A percentile compares a stretch with the other conserved stretches of the same genome.
phyloP scores from a whole-genome alignment of 2,329 filamentous ascomycete species.

The Penicillium capsulatum region DNA sequence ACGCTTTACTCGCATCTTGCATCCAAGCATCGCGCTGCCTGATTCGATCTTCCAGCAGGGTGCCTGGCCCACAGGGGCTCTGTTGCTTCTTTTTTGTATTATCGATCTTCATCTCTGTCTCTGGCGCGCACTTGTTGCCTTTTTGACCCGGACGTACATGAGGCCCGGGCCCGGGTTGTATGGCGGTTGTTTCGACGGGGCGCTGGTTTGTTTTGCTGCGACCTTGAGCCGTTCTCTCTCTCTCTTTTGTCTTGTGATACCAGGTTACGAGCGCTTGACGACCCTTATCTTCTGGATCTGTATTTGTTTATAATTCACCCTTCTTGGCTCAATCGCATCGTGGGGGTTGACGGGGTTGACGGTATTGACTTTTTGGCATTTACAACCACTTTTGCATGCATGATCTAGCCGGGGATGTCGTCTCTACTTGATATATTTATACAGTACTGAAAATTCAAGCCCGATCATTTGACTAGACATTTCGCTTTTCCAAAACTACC shows the following conservation, averaged over 20 bases:
- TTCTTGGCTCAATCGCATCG: neutral
- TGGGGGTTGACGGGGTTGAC: neutral
- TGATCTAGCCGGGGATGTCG: no score
- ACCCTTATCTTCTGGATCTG: constrained; percentile 27
- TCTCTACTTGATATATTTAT: neutral
- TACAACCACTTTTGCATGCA: neutral
- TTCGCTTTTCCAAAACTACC: no score
- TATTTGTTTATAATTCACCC: constrained; percentile 27
- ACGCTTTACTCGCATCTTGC: constrained; percentile 7
- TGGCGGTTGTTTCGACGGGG: constrained; percentile 2
- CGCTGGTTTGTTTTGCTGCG: constrained; percentile 5
- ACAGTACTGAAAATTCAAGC: neutral
- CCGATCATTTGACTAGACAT: no score
- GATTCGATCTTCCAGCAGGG: constrained; percentile 11
- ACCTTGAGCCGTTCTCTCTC: constrained; percentile 9
- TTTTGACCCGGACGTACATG: constrained; percentile 21
- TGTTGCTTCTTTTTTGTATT: constrained; percentile 7
- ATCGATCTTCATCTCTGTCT: constrained; percentile 7
- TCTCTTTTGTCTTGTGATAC: constrained; percentile 25
- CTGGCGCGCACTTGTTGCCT: neutral
- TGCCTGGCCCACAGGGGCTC: constrained; percentile 9
- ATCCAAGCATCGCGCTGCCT: constrained; percentile 13
- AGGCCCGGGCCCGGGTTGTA: constrained; percentile 18
- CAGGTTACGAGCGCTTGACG: constrained; percentile 30
- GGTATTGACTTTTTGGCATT: neutral